Conservation (phyloP, 176 grass and related monocot species). For the maize (Zea mays) region DNA sequence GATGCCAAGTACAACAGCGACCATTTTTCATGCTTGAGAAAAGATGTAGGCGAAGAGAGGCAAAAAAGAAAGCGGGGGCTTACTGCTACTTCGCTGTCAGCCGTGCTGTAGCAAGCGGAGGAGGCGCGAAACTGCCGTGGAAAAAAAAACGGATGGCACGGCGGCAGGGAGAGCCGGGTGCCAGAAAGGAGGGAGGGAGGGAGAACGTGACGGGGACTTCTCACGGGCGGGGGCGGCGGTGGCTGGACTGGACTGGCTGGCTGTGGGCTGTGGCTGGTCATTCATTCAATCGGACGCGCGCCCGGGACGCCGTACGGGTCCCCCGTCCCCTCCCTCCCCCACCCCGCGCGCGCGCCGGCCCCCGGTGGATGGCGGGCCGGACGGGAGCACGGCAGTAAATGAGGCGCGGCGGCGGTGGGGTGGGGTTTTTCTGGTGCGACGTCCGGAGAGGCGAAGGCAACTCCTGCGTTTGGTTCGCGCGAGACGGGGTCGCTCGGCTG, state of each 20-base stretch:
- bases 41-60: not conserved
- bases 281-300: not conserved
- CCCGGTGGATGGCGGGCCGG: not conserved
- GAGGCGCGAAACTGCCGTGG: not conserved
- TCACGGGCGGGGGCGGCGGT: constrained; percentile 33
- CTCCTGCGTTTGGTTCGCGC: not conserved
- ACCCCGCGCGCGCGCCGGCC: not conserved
- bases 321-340: not conserved
- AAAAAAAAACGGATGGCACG: constrained; percentile 18
- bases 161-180: not conserved
- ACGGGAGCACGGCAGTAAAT: not conserved
- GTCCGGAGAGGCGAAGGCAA: not conserved
- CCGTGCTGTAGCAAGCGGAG: constrained; percentile 8
- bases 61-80: not conserved
- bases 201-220: constrained; percentile 38
- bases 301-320: not conserved
- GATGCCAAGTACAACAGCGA: constrained; percentile 9
- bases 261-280: not conserved
- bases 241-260: not conserved
- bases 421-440: constrained; percentile 25
- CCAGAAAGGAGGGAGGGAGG: not conserved
- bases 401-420: constrained; percentile 12
- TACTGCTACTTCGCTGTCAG: constrained; percentile 37
- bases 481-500: not conserved
- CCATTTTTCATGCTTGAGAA: not conserved